These are phyloP conservation scores for Trametes pubescens DNA, from an alignment of 1,284 basidiomycete species.

Conservation along the genomic window DNA sequence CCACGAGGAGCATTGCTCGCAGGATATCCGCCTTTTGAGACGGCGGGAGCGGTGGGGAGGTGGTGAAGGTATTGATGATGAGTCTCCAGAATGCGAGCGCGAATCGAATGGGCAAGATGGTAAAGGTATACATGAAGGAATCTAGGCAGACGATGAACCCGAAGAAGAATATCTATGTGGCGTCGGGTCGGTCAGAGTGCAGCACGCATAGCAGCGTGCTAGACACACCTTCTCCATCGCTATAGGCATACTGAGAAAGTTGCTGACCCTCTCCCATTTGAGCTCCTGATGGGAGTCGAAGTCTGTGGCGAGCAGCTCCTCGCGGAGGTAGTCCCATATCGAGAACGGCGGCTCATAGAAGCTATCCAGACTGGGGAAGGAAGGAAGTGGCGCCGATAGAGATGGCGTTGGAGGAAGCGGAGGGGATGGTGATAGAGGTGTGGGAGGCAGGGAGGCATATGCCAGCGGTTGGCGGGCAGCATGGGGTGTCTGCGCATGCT, in stretches of 20 bases:
- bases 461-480: slow-evolving; percentile 41
- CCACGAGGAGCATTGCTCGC: slow-evolving; percentile 78
- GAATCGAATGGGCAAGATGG: slow-evolving; percentile 94
- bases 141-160: slow-evolving; percentile 96
- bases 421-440: slow-evolving; percentile 64
- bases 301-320: slow-evolving; percentile 89
- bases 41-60: slow-evolving; percentile 69
- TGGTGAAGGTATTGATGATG: slow-evolving; percentile 58
- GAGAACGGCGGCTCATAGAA: slow-evolving; percentile 67
- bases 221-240: slow-evolving; percentile 89
- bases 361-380: slow-evolving; percentile 35
- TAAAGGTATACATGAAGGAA: slow-evolving; percentile 98
- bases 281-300: slow-evolving; percentile 93
- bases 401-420: slow-evolving; percentile 38
- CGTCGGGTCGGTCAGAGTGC: background rate
- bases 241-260: slow-evolving; percentile 93
- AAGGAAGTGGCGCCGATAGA: slow-evolving; percentile 30
- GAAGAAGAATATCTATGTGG: slow-evolving; percentile 84
- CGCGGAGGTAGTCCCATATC: slow-evolving; percentile 91
- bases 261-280: slow-evolving; percentile 98
- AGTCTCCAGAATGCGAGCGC: slow-evolving; percentile 72
- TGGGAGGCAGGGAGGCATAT: slow-evolving; percentile 76
- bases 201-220: background rate
- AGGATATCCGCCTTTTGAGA: slow-evolving; percentile 94
- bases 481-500: slow-evolving; percentile 22